A percentile compares a stretch with the other conserved stretches of the same genome.
Evolutionary conservation across 495 filamentous ascomycete genomes (phyloP).

Genomic region (Penicillium pancosmium): DNA sequence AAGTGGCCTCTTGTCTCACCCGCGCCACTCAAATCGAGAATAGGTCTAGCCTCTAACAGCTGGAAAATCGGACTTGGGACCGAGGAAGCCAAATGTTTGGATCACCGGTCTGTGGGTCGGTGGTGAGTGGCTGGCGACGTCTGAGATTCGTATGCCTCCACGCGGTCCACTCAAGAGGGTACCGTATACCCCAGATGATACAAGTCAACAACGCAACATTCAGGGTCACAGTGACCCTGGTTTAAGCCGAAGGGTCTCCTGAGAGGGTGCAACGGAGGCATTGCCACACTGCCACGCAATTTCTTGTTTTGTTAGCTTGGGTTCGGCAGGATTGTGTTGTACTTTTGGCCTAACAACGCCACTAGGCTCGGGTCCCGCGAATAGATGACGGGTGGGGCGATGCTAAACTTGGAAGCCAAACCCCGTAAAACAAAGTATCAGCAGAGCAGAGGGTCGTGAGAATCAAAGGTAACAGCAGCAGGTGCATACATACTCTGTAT

Average conservation of each 20-base stretch:
- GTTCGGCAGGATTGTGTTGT: not conserved
- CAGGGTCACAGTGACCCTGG: not conserved
- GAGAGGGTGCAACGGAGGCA: not conserved
- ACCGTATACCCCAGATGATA: slow-evolving; percentile 2
- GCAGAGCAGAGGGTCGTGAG: not conserved
- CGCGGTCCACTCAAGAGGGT: slow-evolving; percentile 22
- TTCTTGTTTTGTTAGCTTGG: not conserved
- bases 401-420: slow-evolving; percentile 5
- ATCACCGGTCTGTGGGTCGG: slow-evolving; percentile 2
- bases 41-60: not conserved
- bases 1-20: slow-evolving; percentile 11
- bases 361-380: not conserved
- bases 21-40: slow-evolving; percentile 8
- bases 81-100: slow-evolving; percentile 5
- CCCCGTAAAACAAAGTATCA: not conserved
- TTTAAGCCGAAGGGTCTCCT: too few relatives aligned
- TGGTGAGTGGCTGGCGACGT: slow-evolving; percentile 4
- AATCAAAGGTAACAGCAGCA: too few relatives aligned
- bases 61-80: slow-evolving; percentile 1
- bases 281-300: not conserved
- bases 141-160: slow-evolving; percentile 24
- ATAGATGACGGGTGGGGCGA: slow-evolving; percentile 6
- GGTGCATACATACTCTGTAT: too few relatives aligned
- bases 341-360: slow-evolving; percentile 1
- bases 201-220: slow-evolving; percentile 1